A percentile compares a stretch with the other conserved stretches of the same genome.
These are phyloP conservation scores for Pseudogymnoascus sp. DNA, from an alignment of 2,329 filamentous ascomycete genomes.

Conservation along the genomic window DNA sequence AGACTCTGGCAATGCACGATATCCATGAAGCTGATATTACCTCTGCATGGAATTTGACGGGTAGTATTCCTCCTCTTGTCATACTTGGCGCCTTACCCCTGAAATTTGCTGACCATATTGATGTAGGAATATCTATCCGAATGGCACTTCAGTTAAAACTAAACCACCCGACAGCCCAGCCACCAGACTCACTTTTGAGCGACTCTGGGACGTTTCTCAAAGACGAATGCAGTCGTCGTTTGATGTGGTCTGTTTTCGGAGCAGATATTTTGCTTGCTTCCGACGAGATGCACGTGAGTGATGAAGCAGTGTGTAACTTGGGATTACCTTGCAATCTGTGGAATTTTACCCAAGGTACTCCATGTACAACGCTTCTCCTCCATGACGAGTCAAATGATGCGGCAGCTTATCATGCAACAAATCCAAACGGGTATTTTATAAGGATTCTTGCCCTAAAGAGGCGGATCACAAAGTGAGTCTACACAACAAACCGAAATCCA, in stretches of 20 bases:
- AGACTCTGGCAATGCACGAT: conserved; percentile 5
- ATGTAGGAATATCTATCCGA: conserved; percentile 12
- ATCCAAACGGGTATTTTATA: conserved; percentile 12
- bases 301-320: background rate
- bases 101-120: background rate
- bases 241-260: conserved; percentile 13
- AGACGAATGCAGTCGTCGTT: conserved; percentile 11
- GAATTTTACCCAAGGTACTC: conserved; percentile 13
- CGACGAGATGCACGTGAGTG: conserved; percentile 13
- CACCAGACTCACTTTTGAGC: background rate
- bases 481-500: background rate
- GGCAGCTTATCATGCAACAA: conserved; percentile 6
- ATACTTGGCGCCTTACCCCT: background rate
- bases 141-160: conserved; percentile 13
- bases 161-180: background rate
- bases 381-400: conserved; percentile 7
- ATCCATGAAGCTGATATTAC: conserved; percentile 12
- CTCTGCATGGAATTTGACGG: conserved; percentile 13
- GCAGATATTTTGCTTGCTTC: conserved; percentile 12
- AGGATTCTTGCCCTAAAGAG: conserved; percentile 8
- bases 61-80: background rate
- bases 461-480: conserved; percentile 12
- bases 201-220: conserved; percentile 4
- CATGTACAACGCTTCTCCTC: conserved; percentile 1
- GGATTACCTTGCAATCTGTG: conserved; percentile 12